These are phyloP conservation scores for Halteria grandinella DNA, from an alignment of 73 alveolate genomes.

Conservation along the genomic window DNA sequence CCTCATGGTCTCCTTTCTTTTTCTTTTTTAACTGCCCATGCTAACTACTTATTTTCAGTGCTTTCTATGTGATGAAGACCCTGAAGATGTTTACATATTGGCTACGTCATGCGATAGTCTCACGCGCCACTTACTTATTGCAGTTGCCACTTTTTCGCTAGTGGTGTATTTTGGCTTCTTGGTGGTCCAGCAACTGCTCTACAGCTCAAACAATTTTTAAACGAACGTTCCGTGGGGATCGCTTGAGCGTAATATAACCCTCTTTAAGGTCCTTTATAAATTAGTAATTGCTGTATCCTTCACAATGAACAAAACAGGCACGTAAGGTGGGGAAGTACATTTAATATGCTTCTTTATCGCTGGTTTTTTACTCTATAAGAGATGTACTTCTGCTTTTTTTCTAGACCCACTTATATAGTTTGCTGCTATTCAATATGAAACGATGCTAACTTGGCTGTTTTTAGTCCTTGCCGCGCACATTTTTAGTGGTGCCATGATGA, in stretches of 20 bases:
- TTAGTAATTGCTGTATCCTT: constrained; percentile 4
- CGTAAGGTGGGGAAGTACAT: neutral
- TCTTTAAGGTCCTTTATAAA: neutral
- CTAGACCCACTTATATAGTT: constrained; percentile 4
- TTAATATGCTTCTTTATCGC: constrained; percentile 17
- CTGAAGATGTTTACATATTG: neutral
- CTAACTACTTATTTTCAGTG: constrained; percentile 15
- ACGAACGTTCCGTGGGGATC: constrained; percentile 44
- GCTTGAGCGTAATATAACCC: neutral
- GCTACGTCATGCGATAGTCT: neutral
- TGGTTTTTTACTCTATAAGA: constrained; percentile 7
- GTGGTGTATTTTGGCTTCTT: constrained; percentile 5
- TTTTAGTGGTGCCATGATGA: neutral
- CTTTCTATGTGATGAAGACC: constrained; percentile 39
- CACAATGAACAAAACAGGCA: constrained; percentile 11
- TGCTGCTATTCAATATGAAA: constrained; percentile 22
- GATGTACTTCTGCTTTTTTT: constrained; percentile 3
- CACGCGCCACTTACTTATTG: neutral
- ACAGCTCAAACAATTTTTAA: constrained; percentile 30
- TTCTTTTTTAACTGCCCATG: constrained; percentile 27
- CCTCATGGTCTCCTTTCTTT: constrained; percentile 10
- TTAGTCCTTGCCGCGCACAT: constrained; percentile 3
- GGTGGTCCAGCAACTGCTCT: neutral
- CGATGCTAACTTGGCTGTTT: constrained; percentile 27
- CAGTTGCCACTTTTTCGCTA: constrained; percentile 13